Conservation (phyloP, 495 filamentous ascomycete species). For the Friedmanniomyces endolithicus region DNA sequence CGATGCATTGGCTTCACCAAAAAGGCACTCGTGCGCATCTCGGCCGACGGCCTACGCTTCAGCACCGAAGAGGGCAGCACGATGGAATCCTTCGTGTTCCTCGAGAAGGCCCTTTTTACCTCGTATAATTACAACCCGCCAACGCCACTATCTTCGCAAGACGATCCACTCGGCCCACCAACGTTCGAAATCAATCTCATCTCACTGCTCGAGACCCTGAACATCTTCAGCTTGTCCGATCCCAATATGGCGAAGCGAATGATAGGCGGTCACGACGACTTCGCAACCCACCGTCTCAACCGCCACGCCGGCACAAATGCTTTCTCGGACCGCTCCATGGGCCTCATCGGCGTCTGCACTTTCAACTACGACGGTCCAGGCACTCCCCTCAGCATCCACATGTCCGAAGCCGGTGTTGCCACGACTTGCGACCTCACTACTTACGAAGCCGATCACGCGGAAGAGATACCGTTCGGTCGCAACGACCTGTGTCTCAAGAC, state of each 20-base stretch:
- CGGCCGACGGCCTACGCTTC: slow-evolving; percentile 70
- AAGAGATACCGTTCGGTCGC: slow-evolving; percentile 73
- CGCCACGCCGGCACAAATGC: slow-evolving; percentile 39
- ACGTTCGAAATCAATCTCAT: slow-evolving; percentile 74
- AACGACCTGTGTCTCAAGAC: slow-evolving; percentile 77
- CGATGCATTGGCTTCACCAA: slow-evolving; percentile 72
- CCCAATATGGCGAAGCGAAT: slow-evolving; percentile 21
- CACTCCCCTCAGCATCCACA: slow-evolving; percentile 61
- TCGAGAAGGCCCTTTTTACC: slow-evolving; percentile 76
- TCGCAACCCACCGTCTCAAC: slow-evolving; percentile 24
- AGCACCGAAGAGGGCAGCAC: slow-evolving; percentile 71
- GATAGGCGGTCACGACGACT: slow-evolving; percentile 21
- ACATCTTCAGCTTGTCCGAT: slow-evolving; percentile 80
- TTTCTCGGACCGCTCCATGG: slow-evolving; percentile 63
- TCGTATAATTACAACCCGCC: slow-evolving; percentile 51
- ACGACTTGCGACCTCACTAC: slow-evolving; percentile 90
- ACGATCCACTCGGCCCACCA: slow-evolving; percentile 29
- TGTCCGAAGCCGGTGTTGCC: slow-evolving; percentile 73
- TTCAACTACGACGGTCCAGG: slow-evolving; percentile 62
- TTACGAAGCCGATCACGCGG: slow-evolving; percentile 50
- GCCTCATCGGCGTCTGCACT: slow-evolving; percentile 62
- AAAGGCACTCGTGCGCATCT: slow-evolving; percentile 74
- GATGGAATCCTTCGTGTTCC: slow-evolving; percentile 77
- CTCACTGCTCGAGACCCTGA: slow-evolving; percentile 82
- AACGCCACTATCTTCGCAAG: slow-evolving; percentile 27